Base-by-base conservation (phyloP, 2,329 filamentous ascomycete species). In the Sporothrix euskadiensis region DNA sequence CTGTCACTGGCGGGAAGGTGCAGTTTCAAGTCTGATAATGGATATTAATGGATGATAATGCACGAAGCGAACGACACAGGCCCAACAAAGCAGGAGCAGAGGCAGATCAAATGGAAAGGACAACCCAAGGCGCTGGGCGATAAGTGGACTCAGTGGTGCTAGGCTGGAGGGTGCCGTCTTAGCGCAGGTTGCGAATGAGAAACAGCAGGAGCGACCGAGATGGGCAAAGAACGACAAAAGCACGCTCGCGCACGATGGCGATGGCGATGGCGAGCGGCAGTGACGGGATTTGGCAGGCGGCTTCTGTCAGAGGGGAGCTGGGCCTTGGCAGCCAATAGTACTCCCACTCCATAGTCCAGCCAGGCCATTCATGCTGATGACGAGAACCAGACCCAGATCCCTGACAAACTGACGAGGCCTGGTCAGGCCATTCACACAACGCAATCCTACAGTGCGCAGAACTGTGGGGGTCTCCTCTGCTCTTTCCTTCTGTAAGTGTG, bases 251-350 rank as follows among this genome's bases (percentile, higher is more conserved):
- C 68, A 57, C 68, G 14, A 71, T 47, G 68, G 49, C 68, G 14
- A 71, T 47, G 68, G 49, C 68, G 35, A 74, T 74, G 73, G 71
- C 73, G 73, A 73, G 68, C 73, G 71, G 73, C 73, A 73, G 59
- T 74, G 73, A 74, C 73, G 73, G 73, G 73, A 74, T 74, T 73
- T 73, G 66, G 32, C 73, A 63, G 35, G 70, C 59, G 44, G 69
- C 39, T 71, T 71, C 39, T 59, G 69, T 63, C 69, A 69, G 65
- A 73, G 41, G 22, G 35, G 39, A 26, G 22, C 52, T 61, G 57
- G 57, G 57, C 32, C 19, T 61, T 16, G 61, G 5, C n/a, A 44
- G 47, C 16, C 47, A 52, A n/a, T 49, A 49, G 44, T 35, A 26
- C 26, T 26, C 26, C 1, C 26, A 2, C 35, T 35, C 35, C 47